phyloP scores from a whole-genome alignment of 176 grass and related monocot genomes.

The Eragrostis curvula region DNA sequence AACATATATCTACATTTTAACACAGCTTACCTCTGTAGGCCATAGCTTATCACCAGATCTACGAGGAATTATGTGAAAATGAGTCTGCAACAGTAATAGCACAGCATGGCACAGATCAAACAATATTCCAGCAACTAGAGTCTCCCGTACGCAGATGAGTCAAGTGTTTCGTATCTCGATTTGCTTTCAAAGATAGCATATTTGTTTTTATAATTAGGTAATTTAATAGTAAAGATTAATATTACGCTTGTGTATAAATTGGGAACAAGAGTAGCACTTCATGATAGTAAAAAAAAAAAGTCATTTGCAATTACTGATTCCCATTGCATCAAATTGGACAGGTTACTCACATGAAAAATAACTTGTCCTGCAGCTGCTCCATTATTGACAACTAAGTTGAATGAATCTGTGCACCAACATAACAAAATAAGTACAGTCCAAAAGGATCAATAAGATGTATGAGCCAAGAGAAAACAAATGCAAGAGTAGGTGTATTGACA shows the following conservation, averaged over 20 bases:
- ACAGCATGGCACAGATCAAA: background rate
- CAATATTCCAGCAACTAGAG: background rate
- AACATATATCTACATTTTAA: background rate
- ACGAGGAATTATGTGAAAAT: constrained; percentile 91
- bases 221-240: background rate
- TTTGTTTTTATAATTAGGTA: background rate
- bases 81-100: constrained; percentile 64
- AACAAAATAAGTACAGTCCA: background rate
- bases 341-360: constrained; percentile 81
- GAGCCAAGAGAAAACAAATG: background rate
- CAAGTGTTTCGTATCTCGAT: background rate
- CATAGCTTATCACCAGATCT: constrained; percentile 75
- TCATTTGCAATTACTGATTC: background rate
- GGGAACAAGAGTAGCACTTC: background rate
- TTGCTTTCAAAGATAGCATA: background rate
- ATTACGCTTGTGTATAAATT: background rate
- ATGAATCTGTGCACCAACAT: constrained; percentile 60
- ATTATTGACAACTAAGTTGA: constrained; percentile 89
- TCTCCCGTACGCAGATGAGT: background rate
- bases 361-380: constrained; percentile 87
- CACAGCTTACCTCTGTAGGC: constrained; percentile 67
- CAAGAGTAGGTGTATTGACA: too few relatives aligned
- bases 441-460: background rate
- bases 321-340: background rate
- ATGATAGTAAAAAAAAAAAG: background rate